Evolutionary conservation across 2,329 filamentous ascomycete genomes (phyloP).

Genomic region (Paraphaeosphaeria sporulosa): DNA sequence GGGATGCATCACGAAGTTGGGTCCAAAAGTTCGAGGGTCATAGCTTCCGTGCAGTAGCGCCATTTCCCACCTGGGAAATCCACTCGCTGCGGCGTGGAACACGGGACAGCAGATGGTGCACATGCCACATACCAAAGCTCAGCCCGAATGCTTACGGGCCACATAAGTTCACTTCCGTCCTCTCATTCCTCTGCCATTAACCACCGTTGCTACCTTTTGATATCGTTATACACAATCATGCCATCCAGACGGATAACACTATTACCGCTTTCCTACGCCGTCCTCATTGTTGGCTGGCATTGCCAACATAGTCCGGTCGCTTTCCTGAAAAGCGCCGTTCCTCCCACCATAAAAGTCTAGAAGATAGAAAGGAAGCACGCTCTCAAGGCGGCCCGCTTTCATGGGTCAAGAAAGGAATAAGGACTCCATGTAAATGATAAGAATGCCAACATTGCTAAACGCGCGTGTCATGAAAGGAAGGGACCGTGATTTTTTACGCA

Average conservation of each 20-base stretch:
- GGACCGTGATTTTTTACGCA: conserved; percentile 25
- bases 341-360: conserved; percentile 41
- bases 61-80: neutral
- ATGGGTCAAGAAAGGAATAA: conserved; percentile 24
- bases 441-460: conserved; percentile 37
- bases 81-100: neutral
- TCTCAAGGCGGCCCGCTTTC: conserved; percentile 8
- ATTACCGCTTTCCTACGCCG: conserved; percentile 12
- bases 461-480: conserved; percentile 26
- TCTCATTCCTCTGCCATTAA: conserved; percentile 27
- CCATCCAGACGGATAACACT: conserved; percentile 13
- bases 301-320: conserved; percentile 21
- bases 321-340: conserved; percentile 20
- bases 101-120: neutral
- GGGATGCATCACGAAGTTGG: neutral
- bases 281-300: conserved; percentile 23
- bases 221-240: conserved; percentile 2
- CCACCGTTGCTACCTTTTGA: conserved; percentile 7
- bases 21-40: conserved; percentile 27
- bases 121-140: conserved; percentile 5
- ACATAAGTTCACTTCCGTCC: conserved; percentile 4
- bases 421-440: conserved; percentile 31
- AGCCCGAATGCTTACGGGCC: neutral
- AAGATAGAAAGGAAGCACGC: conserved; percentile 21
- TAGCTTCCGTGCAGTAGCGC: conserved; percentile 23